Percentiles rank a stretch among this genome's conserved stretches.
Conservation (phyloP, 352 stramenopile species). For the Phytophthora pisi region DNA sequence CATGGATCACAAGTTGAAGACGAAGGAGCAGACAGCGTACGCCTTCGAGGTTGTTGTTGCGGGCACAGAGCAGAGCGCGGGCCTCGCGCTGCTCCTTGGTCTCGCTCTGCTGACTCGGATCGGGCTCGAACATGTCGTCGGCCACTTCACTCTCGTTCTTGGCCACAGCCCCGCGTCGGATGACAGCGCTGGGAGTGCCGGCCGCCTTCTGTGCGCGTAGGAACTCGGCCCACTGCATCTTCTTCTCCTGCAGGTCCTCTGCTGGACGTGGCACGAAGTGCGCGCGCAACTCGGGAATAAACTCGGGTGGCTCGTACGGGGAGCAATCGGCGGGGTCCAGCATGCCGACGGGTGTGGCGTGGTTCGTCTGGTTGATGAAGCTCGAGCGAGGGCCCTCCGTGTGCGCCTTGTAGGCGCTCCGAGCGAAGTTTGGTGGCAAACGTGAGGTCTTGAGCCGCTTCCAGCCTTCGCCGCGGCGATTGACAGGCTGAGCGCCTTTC, state of each 20-base stretch:
- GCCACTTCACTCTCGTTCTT: slow-evolving; percentile 14
- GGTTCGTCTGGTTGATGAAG: slow-evolving; percentile 75
- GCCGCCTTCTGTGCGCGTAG: slow-evolving; percentile 24
- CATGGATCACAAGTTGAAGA: slow-evolving; percentile 1
- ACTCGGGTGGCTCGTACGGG: slow-evolving; percentile 62
- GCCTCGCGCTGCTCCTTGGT: slow-evolving; percentile 54
- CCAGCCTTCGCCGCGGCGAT: slow-evolving; percentile 64
- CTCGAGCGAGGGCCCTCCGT: slow-evolving; percentile 62
- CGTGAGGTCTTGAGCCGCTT: slow-evolving; percentile 69
- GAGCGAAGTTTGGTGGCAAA: slow-evolving; percentile 65
- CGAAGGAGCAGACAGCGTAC: slow-evolving; percentile 33
- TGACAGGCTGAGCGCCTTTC: slow-evolving; percentile 12
- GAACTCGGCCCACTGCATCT: slow-evolving; percentile 51
- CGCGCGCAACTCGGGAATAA: slow-evolving; percentile 62
- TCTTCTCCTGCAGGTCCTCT: slow-evolving; percentile 69
- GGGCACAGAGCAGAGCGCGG: slow-evolving; percentile 65
- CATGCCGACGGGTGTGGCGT: slow-evolving; percentile 67
- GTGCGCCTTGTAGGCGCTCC: slow-evolving; percentile 56
- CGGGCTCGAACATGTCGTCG: slow-evolving; percentile 53
- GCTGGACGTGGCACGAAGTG: slow-evolving; percentile 59
- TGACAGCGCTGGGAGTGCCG: slow-evolving; percentile 9
- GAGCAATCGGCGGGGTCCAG: slow-evolving; percentile 69
- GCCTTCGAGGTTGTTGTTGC: slow-evolving; percentile 83
- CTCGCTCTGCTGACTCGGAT: slow-evolving; percentile 33
- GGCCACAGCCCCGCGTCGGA: slow-evolving; percentile 23